Evolutionary conservation across 169 alveolate genomes (phyloP).

Genomic region (Eimeria zaria): DNA sequence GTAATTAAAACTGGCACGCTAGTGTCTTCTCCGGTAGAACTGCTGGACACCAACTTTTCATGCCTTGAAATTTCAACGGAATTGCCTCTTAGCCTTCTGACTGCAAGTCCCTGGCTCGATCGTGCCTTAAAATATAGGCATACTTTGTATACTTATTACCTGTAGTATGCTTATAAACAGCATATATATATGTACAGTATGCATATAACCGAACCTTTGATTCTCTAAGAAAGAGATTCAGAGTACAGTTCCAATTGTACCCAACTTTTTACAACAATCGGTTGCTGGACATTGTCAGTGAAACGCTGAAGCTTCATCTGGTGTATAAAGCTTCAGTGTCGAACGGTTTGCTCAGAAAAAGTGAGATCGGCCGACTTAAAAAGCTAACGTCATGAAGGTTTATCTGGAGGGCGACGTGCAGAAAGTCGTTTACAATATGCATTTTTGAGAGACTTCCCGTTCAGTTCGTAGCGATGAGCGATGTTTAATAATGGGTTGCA

Average conservation of each 20-base stretch:
- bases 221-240: background rate
- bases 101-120: background rate
- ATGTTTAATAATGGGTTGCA: background rate
- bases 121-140: background rate
- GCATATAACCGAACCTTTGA: too few relatives aligned
- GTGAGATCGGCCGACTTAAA: background rate
- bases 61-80: background rate
- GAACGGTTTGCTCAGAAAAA: background rate
- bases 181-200: too few relatives aligned
- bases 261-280: background rate
- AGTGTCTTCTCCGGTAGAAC: background rate
- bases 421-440: background rate
- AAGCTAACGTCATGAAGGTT: background rate
- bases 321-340: background rate
- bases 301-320: background rate
- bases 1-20: background rate
- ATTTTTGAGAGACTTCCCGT: background rate
- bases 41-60: background rate
- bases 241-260: background rate
- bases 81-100: background rate
- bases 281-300: too few relatives aligned
- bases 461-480: background rate
- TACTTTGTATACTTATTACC: too few relatives aligned
- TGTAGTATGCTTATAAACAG: too few relatives aligned
- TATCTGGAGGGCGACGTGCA: background rate